Conservation (phyloP, 2,329 filamentous ascomycete genomes). For the Lecanicillium sp. region DNA sequence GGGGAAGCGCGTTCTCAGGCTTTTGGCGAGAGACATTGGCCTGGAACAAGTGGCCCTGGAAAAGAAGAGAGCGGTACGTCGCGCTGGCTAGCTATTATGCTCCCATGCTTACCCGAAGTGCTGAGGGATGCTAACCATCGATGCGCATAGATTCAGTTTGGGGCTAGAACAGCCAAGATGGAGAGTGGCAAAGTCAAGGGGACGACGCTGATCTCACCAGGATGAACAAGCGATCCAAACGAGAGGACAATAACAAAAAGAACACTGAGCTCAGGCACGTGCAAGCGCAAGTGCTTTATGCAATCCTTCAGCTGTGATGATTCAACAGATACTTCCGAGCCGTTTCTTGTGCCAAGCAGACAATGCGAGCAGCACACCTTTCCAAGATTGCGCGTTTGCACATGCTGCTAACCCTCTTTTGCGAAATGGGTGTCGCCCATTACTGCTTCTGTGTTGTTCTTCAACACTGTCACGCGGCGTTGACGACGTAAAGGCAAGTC, state of each 20-base stretch:
- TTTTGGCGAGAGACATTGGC: constrained; percentile 67
- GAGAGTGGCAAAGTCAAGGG: constrained; percentile 62
- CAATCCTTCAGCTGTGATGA: constrained; percentile 53
- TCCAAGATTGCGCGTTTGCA: constrained; percentile 40
- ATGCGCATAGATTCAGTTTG: constrained; percentile 67
- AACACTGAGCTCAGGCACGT: constrained; percentile 1
- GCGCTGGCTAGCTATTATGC: too few relatives aligned
- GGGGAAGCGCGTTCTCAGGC: constrained; percentile 72
- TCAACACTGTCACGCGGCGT: constrained; percentile 20
- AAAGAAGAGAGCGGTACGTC: constrained; percentile 80
- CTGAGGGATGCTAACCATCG: too few relatives aligned
- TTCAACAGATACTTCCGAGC: constrained; percentile 70
- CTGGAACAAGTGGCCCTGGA: constrained; percentile 68
- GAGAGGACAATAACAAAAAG: neutral
- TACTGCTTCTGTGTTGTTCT: constrained; percentile 4
- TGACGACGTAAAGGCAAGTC: constrained; percentile 59
- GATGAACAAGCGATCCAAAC: constrained; percentile 14
- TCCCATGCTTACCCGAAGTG: too few relatives aligned
- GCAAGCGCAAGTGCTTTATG: constrained; percentile 15
- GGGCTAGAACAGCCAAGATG: constrained; percentile 77
- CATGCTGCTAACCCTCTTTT: constrained; percentile 36
- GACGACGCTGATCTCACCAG: constrained; percentile 44
- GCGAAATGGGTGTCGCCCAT: constrained; percentile 14
- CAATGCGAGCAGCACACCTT: neutral
- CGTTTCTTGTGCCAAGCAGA: constrained; percentile 14